Percentiles rank a stretch among this genome's conserved stretches.
Evolutionary conservation across 768 basidiomycete genomes (phyloP).

Genomic region (Psilocybe subaeruginosa): DNA sequence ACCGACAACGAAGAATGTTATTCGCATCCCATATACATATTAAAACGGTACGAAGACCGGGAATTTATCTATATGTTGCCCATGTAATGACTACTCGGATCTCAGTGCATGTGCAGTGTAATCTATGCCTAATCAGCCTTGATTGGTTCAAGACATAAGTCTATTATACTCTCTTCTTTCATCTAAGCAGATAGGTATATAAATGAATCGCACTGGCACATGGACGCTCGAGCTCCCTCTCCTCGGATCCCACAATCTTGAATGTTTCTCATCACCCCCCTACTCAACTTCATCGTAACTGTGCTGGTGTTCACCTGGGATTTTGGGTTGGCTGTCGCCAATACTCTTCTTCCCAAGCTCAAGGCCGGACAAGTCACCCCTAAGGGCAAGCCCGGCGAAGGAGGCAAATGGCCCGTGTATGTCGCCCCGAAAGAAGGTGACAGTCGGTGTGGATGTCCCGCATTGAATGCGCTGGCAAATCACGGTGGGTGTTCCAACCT

Average conservation of each 20-base stretch:
- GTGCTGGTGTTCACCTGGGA: conserved; percentile 55
- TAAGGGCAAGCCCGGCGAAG: conserved; percentile 54
- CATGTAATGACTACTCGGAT: no score
- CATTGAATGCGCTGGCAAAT: conserved; percentile 80
- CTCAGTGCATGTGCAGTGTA: no score
- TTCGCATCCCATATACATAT: no score
- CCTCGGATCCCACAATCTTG: not conserved
- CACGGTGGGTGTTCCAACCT: conserved; percentile 33
- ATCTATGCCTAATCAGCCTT: no score
- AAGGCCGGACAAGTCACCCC: conserved; percentile 59
- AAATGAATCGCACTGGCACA: conserved; percentile 1
- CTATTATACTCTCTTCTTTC: no score
- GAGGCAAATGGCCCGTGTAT: conserved; percentile 66
- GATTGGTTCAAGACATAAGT: no score
- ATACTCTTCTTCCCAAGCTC: conserved; percentile 51
- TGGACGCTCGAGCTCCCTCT: not conserved
- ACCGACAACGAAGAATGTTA: conserved; percentile 28
- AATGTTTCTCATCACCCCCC: conserved; percentile 36
- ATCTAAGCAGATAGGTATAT: not conserved
- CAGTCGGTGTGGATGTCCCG: conserved; percentile 70
- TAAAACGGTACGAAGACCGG: conserved; percentile 17
- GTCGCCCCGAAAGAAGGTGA: conserved; percentile 49
- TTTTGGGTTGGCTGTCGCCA: conserved; percentile 48
- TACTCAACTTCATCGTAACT: conserved; percentile 29
- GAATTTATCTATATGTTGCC: conserved; percentile 47